Evolutionary conservation across 2,329 filamentous ascomycete species (phyloP).

Genomic region (Paraphoma chrysanthemicola): DNA sequence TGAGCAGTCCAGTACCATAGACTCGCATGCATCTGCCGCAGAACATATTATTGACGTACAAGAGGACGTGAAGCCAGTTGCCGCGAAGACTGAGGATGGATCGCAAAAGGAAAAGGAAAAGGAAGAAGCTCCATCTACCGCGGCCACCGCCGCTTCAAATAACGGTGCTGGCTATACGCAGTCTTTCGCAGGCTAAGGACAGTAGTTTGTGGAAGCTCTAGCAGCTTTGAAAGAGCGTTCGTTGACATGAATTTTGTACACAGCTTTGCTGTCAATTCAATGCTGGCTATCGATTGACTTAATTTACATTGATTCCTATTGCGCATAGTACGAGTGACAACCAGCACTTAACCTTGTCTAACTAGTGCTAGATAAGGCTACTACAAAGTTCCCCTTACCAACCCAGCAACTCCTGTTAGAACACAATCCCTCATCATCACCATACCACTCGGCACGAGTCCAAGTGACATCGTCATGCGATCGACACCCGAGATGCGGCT

Average conservation of each 20-base stretch:
- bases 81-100: neutral
- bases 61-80: neutral
- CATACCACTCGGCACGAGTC: neutral
- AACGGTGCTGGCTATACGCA: conserved; percentile 10
- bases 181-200: conserved; percentile 4
- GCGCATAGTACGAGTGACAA: too few relatives aligned
- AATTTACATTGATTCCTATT: too few relatives aligned
- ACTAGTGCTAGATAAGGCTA: too few relatives aligned
- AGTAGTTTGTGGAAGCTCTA: neutral
- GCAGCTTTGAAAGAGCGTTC: neutral
- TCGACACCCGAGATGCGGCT: conserved; percentile 19
- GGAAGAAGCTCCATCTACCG: conserved; percentile 5
- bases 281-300: too few relatives aligned
- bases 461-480: conserved; percentile 8
- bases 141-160: neutral
- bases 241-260: too few relatives aligned
- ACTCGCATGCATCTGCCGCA: neutral
- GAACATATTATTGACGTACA: neutral
- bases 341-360: too few relatives aligned
- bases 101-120: conserved; percentile 10
- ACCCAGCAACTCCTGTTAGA: too few relatives aligned
- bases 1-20: conserved; percentile 2
- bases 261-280: too few relatives aligned
- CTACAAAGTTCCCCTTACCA: too few relatives aligned
- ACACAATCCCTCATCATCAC: too few relatives aligned